Evolutionary conservation across 73 alveolate species (phyloP).

Genomic region (Diophrys appendiculata): DNA sequence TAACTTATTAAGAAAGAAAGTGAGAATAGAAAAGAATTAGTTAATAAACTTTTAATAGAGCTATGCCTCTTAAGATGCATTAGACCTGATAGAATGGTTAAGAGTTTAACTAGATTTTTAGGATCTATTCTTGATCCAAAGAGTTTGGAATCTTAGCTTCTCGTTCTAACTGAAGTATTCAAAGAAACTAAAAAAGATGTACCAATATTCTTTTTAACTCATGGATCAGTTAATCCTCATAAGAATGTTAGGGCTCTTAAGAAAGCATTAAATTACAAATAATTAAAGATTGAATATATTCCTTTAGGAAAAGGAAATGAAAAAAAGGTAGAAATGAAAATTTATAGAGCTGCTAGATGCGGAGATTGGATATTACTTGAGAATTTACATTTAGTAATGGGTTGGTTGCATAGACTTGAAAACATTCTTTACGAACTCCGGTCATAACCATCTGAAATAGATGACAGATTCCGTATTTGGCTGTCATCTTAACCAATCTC

Average conservation of each 20-base stretch:
- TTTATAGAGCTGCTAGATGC: conserved; percentile 31
- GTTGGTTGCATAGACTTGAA: conserved; percentile 52
- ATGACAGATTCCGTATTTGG: conserved; percentile 61
- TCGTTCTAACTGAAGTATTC: conserved; percentile 34
- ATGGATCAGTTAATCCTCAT: conserved; percentile 43
- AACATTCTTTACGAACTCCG: conserved; percentile 38
- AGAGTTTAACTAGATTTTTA: conserved; percentile 43
- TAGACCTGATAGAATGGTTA: conserved; percentile 58
- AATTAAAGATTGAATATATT: conserved; percentile 40
- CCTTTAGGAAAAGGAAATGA: conserved; percentile 53
- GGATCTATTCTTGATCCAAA: conserved; percentile 53
- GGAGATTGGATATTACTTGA: conserved; percentile 68
- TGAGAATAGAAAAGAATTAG: conserved; percentile 29
- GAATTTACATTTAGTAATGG: conserved; percentile 55
- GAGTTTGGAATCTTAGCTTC: conserved; percentile 50
- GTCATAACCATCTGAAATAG: conserved; percentile 12
- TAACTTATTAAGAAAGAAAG: conserved; percentile 54
- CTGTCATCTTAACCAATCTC: conserved; percentile 60
- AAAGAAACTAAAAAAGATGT: conserved; percentile 25
- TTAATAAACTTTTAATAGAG: conserved; percentile 27
- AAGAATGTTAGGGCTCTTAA: conserved; percentile 55
- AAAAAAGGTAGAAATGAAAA: conserved; percentile 42
- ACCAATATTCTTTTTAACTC: conserved; percentile 49
- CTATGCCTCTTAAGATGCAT: conserved; percentile 51
- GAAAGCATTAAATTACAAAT: conserved; percentile 1